Evolutionary conservation across 352 stramenopile genomes (phyloP), one percentile per base, ranked within the genome.

Genomic region (Hyaloperonospora arabidopsidis): DNA sequence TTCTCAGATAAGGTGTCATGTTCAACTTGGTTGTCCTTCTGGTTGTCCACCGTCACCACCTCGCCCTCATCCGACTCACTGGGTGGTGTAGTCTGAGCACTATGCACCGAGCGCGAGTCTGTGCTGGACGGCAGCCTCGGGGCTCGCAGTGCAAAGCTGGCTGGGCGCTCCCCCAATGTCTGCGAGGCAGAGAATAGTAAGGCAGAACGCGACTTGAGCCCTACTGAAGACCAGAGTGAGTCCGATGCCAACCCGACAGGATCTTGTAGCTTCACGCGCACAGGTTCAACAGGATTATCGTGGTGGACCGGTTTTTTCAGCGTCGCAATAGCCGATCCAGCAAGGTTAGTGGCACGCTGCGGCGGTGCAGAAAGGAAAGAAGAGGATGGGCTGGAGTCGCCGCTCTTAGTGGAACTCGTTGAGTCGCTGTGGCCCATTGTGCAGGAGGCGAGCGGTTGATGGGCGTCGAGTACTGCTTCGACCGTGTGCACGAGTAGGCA

Each of bases 211-310:
- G 68, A 45, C 19, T 68, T 55, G 19, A 88, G 65, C 13, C 79
- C 77, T 46, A 84, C 77, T 12, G 75, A 70, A 22, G 79, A 80
- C 79, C 79, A 90, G 19, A 87, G 50, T 22, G 76, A 61, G 32
- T 71, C 60, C 23, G 68, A 65, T 18, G 67, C 48, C 38, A 63
- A 77, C 25, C 70, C 59, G 19, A 62, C 55, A 17, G 71, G 71
- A 41, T 80, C 67, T 59, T 81, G 71, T 45, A 84, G 64, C 71
- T 81, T 84, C 47, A 84, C 71, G 38, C 67, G 69, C 44, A 76
- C 63, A 45, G 69, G 57, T 57, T 84, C 71, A 6, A 81, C 64
- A 15, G 74, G 67, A 45, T 79, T 75, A 49, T 67, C 68, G 28
- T 65, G 50, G 28, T 73, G 68, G 46, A 61, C 49, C 29, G 63